These are phyloP conservation scores for Hymenoscyphus infarciens DNA, from an alignment of 2,329 filamentous ascomycete genomes.

Conservation along the genomic window DNA sequence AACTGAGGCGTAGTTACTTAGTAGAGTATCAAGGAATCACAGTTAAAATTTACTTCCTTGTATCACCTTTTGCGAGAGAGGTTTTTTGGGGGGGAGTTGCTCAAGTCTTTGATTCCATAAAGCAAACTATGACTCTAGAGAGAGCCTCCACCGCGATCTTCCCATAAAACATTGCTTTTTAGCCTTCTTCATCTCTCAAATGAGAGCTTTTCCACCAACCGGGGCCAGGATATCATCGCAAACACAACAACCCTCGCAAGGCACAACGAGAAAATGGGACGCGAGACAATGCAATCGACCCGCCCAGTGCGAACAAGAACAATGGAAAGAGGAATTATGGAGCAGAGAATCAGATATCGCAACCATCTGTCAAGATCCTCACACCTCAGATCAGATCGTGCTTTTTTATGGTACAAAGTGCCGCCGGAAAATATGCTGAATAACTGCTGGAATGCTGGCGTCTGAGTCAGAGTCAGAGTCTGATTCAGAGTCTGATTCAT, in stretches of 20 bases:
- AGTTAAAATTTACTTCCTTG: no score
- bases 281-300: constrained; percentile 35
- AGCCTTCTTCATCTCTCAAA: constrained; percentile 23
- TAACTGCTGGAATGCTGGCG: no score
- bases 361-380: constrained; percentile 25
- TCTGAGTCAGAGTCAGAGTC: no score
- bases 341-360: constrained; percentile 39
- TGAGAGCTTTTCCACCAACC: no score
- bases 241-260: constrained; percentile 31
- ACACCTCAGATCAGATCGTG: constrained; percentile 27
- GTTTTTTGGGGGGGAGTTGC: not conserved
- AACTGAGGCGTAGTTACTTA: no score
- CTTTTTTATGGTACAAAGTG: constrained; percentile 35
- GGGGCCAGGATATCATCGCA: constrained; percentile 35
- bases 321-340: constrained; percentile 42
- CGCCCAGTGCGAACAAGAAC: constrained; percentile 36
- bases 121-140: no score
- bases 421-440: constrained; percentile 27
- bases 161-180: no score
- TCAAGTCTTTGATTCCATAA: no score
- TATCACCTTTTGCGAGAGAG: no score
- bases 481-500: no score
- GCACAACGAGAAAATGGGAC: constrained; percentile 30
- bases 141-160: no score
- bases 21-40: no score